These are phyloP conservation scores for Beauveria scarabaeidicola DNA, from an alignment of 2,329 filamentous ascomycete genomes.

Conservation along the genomic window DNA sequence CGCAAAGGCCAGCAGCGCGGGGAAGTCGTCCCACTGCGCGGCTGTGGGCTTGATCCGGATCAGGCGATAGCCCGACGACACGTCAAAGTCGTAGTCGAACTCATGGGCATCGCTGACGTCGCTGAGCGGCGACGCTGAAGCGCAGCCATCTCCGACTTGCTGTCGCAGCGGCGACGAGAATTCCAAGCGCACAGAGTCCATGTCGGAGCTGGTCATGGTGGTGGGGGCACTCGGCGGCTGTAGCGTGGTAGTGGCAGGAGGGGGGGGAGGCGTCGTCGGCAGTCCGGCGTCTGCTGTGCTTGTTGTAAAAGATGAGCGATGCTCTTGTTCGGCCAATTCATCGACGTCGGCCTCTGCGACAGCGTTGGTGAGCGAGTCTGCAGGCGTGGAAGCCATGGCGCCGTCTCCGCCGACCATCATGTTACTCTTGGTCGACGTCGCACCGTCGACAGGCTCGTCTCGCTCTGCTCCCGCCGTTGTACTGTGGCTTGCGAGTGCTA, in stretches of 20 bases:
- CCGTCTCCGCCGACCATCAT: neutral
- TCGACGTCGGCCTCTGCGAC: neutral
- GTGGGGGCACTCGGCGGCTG: neutral
- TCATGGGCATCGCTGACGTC: slow-evolving; percentile 11
- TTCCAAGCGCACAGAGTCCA: neutral
- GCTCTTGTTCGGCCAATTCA: neutral
- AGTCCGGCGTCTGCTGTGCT: neutral
- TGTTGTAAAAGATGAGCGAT: too few relatives aligned
- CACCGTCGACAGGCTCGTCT: neutral
- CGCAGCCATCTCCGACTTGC: neutral
- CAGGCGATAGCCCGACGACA: slow-evolving; percentile 22
- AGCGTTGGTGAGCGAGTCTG: neutral
- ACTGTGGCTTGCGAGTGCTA: neutral
- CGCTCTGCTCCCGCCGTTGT: neutral
- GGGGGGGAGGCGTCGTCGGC: neutral
- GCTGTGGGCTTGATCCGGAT: slow-evolving; percentile 27
- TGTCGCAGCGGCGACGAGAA: neutral
- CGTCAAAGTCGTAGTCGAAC: slow-evolving; percentile 24
- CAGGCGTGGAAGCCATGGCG: neutral
- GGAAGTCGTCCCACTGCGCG: slow-evolving; percentile 29
- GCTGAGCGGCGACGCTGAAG: slow-evolving; percentile 3
- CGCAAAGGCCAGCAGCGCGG: slow-evolving; percentile 26
- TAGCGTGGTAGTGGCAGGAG: neutral
- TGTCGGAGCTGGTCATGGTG: neutral
- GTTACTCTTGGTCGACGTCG: neutral